phyloP scores from a whole-genome alignment of 2,329 filamentous ascomycete species.

The Sclerotinia glacialis region DNA sequence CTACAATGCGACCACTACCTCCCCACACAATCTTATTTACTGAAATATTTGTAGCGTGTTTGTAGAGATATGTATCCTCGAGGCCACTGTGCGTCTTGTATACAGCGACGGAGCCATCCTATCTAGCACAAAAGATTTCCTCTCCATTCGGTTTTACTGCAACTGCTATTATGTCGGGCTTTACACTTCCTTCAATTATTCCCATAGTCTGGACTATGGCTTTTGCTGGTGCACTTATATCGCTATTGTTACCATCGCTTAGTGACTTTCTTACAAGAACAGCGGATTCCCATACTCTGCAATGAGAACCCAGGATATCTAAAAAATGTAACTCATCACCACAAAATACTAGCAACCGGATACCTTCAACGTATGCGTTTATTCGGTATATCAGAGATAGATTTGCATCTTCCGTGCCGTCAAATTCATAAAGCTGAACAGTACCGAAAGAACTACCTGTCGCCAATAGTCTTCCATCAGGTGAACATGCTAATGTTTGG shows the following conservation, averaged over 20 bases:
- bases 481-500: neutral
- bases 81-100: neutral
- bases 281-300: neutral
- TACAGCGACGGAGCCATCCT: neutral
- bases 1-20: neutral
- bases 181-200: neutral
- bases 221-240: neutral
- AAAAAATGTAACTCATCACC: neutral
- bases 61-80: neutral
- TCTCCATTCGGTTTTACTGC: neutral
- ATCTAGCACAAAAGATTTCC: neutral
- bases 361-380: neutral
- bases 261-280: neutral
- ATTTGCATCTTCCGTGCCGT: neutral
- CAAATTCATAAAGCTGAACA: neutral
- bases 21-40: neutral
- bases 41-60: neutral
- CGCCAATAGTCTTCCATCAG: neutral
- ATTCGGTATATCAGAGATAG: neutral
- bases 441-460: neutral
- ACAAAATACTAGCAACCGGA: neutral
- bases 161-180: neutral
- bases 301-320: neutral
- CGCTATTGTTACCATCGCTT: neutral
- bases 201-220: neutral